Percentiles rank a stretch among this genome's conserved stretches.
phyloP scores from a whole-genome alignment of 2,329 filamentous ascomycete species.

The Sarocladiaceae sp. region DNA sequence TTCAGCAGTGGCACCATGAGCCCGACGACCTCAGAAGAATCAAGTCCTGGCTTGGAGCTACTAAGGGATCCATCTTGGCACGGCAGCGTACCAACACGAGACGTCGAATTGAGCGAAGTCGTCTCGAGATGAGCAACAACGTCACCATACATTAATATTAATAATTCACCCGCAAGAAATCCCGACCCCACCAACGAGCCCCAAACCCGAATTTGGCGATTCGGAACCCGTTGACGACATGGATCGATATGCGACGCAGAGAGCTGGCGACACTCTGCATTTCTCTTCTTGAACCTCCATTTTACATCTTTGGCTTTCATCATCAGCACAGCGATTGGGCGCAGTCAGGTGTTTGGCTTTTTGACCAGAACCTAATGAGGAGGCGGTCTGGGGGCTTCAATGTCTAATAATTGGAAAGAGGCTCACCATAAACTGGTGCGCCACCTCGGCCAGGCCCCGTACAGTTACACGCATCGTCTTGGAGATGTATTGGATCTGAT shows the following conservation, averaged over 20 bases:
- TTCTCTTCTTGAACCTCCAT: slow-evolving; percentile 12
- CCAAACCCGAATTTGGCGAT: not conserved
- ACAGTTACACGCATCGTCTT: slow-evolving; percentile 23
- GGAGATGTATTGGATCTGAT: slow-evolving; percentile 6
- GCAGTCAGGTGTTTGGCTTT: slow-evolving; percentile 25
- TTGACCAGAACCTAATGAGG: slow-evolving; percentile 5
- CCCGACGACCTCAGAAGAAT: slow-evolving; percentile 41
- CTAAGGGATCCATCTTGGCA: slow-evolving; percentile 31
- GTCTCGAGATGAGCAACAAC: slow-evolving; percentile 17
- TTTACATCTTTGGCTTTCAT: slow-evolving; percentile 32
- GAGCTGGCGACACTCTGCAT: slow-evolving; percentile 6
- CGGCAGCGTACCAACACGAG: slow-evolving; percentile 26
- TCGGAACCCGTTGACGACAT: not conserved
- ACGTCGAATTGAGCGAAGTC: slow-evolving; percentile 40
- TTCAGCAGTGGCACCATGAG: slow-evolving; percentile 44
- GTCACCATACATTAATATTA: slow-evolving; percentile 7
- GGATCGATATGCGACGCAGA: not conserved
- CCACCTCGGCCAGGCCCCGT: not conserved
- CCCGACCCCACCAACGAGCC: not conserved
- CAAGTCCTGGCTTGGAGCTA: slow-evolving; percentile 19
- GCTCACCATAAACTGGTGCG: not conserved
- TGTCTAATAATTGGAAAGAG: slow-evolving; percentile 6
- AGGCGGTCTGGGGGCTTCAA: not conserved
- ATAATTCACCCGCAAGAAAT: not conserved
- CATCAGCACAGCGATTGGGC: slow-evolving; percentile 33